Evolutionary conservation across 2,329 filamentous ascomycete species (phyloP).

Genomic region (Stemphylium vesicarium): DNA sequence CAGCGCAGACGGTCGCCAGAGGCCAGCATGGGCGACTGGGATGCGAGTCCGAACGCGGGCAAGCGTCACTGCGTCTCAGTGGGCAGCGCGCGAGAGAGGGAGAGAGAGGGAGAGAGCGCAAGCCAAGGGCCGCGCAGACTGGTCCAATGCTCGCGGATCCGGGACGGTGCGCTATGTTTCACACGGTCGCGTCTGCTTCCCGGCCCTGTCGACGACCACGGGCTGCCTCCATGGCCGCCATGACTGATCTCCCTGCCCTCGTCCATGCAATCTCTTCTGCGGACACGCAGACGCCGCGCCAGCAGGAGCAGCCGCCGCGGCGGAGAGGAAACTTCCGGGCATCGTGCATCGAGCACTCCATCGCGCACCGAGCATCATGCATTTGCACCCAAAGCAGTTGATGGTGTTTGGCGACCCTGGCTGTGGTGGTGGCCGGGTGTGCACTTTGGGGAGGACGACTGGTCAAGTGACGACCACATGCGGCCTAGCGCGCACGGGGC

Average conservation of each 20-base stretch:
- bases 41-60: constrained; percentile 21
- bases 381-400: neutral
- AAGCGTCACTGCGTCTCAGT: constrained; percentile 21
- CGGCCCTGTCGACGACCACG: constrained; percentile 9
- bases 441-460: neutral
- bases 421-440: neutral
- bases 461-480: constrained; percentile 14
- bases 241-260: neutral
- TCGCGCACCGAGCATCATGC: neutral
- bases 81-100: constrained; percentile 6
- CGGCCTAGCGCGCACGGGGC: constrained; percentile 24
- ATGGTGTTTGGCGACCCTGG: neutral
- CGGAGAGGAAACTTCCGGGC: neutral
- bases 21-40: constrained; percentile 36
- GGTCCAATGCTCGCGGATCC: constrained; percentile 38
- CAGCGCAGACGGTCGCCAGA: constrained; percentile 5
- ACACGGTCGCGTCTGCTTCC: constrained; percentile 30
- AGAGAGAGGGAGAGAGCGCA: neutral
- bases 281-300: constrained; percentile 19
- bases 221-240: no score
- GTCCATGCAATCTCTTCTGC: constrained; percentile 1
- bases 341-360: no score
- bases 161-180: constrained; percentile 47
- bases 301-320: neutral
- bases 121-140: constrained; percentile 11